Evolutionary conservation across 2,329 filamentous ascomycete species (phyloP), one percentile per base, ranked within the genome.

Genomic region (Colletotrichum limetticola): DNA sequence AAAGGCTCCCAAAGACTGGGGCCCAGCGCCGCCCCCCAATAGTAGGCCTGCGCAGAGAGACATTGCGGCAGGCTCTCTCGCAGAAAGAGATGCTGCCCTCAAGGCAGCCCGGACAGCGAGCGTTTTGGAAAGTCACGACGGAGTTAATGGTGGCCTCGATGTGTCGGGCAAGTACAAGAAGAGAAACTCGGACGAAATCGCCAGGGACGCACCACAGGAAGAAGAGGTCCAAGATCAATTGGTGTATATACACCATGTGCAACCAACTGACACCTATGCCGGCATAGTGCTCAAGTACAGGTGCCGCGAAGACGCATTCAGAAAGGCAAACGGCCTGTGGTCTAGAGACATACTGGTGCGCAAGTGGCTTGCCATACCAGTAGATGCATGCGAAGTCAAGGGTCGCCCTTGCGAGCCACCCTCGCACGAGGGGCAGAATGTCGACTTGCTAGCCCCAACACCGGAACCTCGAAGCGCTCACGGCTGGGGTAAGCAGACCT

Each of bases 251-350:
- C 97, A 99, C 82, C 91, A 93, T 78, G 94, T 98, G 22, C 89
- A 92, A 77, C 90, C 92, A 16, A 90, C 90, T 57, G 97, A 99
- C 83, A 98, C 95, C 1, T 91, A 98, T 77, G 95, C 95, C 1
- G 96, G 97, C 3, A 91, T 99, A 63, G 93, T 97, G 65, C 92
- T 99, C 76, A 94, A 92, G 77, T 99, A 97, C 82, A 93, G 94
- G 77, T 98, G 96, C 81, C 91, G 94, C 75, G 91, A 95, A 68
- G 93, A 95, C 60, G 89, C 93, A 2, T 92, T 99, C 76, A 90
- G 94, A 71, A 97, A 94, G 80, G 92, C 95, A 52, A 99, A 99
- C 80, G 91, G 97, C 12, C 91, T 99, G 78, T 99, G 97, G 97
- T 94, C 95, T 7, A 94, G 95, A 75, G 97, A 98, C 80, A 93